Conservation (phyloP, 2,329 filamentous ascomycete genomes). For the Penicillium corylophilum region DNA sequence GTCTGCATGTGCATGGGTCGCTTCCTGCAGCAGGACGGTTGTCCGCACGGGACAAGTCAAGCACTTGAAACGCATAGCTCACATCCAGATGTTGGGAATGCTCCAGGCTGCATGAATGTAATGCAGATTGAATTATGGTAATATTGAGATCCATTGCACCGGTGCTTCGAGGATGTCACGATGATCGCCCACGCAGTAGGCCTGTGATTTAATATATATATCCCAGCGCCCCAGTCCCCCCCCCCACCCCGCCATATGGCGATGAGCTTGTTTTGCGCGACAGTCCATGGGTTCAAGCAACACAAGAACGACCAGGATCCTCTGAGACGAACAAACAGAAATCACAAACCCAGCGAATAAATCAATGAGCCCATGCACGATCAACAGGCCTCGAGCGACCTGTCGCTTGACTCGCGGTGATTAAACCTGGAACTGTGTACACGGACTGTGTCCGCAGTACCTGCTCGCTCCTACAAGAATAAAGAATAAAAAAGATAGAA, state of each 20-base stretch:
- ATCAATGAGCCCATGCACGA: not conserved
- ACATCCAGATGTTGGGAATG: not conserved
- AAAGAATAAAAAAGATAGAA: not conserved
- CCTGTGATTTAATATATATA: not conserved
- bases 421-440: not conserved
- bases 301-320: not conserved
- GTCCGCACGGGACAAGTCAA: not conserved
- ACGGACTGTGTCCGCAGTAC: not conserved
- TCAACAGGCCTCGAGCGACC: conserved; percentile 7
- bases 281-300: not conserved
- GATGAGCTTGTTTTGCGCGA: conserved; percentile 11
- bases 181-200: not conserved
- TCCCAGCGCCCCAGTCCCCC: not conserved
- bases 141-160: not conserved
- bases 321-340: conserved; percentile 1
- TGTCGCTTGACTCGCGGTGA: not conserved
- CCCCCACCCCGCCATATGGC: conserved; percentile 5
- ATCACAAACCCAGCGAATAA: not conserved
- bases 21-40: not conserved
- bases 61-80: not conserved
- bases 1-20: not conserved
- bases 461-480: not conserved
- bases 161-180: not conserved
- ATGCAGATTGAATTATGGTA: not conserved
- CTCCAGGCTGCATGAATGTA: not conserved